Base-by-base conservation (phyloP, 768 basidiomycete genomes). In the Naganishia randhawae region DNA sequence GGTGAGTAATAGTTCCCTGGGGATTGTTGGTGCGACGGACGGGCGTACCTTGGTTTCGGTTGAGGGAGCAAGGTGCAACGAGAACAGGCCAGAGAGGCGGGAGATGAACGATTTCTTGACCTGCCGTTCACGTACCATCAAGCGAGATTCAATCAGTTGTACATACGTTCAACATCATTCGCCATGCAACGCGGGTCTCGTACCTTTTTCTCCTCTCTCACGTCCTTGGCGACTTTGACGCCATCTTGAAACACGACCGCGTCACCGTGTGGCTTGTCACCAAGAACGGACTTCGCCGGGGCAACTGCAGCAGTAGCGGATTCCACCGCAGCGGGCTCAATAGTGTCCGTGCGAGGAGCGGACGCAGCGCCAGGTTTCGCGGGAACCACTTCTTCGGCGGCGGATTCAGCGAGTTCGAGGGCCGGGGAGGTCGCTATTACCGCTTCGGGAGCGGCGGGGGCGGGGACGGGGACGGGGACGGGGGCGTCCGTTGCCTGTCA, bases 61-160 rank as follows among this genome's bases (percentile, higher is more conserved):
- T n/a, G n/a, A 48, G 27, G 50, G 16, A 1, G 50, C 48, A 16
- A 51, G 65, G 32, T 53, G 50, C 48, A 27, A 42, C 2, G 54
- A 33, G 57, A 68, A 50, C 33, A 63, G 35, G 8, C 61, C 57
- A n/a, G 61, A 68, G 16, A 68, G 31, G 14, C 67, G 67, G 42
- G 67, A 33, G 50, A 68, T 29, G 22, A 68, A 16, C 17, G 55
- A 55, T 31, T 63, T 68, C 55, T 68, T 63, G 14, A 35, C n/a
- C 57, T 62, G 33, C 7, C 19, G 51, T 22, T 39, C 32, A 42
- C 19, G n/a, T 19, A 32, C 6, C 22, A 33, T 35, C n/a, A n/a
- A n/a, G n/a, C n/a, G n/a, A n/a, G n/a, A n/a, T n/a, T n/a, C n/a
- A n/a, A 51, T 50, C 45, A 50, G 63, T 25, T 35, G 32, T 50